A percentile compares a stretch with the other conserved stretches of the same genome.
Evolutionary conservation across 768 basidiomycete species (phyloP).

Genomic region (Termitomyces sp.): DNA sequence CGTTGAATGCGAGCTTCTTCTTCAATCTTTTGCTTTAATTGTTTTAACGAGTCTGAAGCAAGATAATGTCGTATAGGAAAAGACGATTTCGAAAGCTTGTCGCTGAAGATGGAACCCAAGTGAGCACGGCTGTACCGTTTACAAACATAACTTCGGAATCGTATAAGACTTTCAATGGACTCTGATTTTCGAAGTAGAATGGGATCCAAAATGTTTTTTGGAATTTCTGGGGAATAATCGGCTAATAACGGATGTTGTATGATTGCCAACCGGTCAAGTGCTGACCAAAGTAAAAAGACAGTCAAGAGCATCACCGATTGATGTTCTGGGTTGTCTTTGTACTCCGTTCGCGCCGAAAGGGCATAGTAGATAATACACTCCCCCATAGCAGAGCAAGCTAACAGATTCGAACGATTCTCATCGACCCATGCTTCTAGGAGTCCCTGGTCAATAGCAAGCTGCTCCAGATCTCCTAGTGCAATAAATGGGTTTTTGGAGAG

Average conservation of each 20-base stretch:
- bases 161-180: conserved; percentile 24
- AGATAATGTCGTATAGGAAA: conserved; percentile 36
- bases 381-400: conserved; percentile 22
- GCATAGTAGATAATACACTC: conserved; percentile 25
- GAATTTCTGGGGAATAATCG: conserved; percentile 45
- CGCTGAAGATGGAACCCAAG: conserved; percentile 31
- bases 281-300: conserved; percentile 46
- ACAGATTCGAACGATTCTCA: conserved; percentile 11
- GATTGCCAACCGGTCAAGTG: conserved; percentile 36
- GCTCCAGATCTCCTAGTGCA: conserved; percentile 36
- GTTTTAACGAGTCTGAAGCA: conserved; percentile 18
- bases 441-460: conserved; percentile 20
- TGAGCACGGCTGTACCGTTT: conserved; percentile 20
- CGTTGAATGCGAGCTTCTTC: conserved; percentile 18
- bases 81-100: conserved; percentile 9
- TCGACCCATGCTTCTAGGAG: conserved; percentile 31
- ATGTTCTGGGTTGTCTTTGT: conserved; percentile 33
- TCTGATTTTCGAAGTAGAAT: conserved; percentile 35
- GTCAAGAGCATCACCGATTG: conserved; percentile 43
- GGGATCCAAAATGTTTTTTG: conserved; percentile 31
- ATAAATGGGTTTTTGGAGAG: conserved; percentile 10
- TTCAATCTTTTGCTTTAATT: conserved; percentile 26
- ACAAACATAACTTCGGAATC: conserved; percentile 28
- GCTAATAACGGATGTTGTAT: conserved; percentile 33
- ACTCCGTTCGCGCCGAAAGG: conserved; percentile 21